Percentiles rank a stretch among this genome's conserved stretches.
phyloP scores from a whole-genome alignment of 2,329 filamentous ascomycete species.

The Penicillium sp. region DNA sequence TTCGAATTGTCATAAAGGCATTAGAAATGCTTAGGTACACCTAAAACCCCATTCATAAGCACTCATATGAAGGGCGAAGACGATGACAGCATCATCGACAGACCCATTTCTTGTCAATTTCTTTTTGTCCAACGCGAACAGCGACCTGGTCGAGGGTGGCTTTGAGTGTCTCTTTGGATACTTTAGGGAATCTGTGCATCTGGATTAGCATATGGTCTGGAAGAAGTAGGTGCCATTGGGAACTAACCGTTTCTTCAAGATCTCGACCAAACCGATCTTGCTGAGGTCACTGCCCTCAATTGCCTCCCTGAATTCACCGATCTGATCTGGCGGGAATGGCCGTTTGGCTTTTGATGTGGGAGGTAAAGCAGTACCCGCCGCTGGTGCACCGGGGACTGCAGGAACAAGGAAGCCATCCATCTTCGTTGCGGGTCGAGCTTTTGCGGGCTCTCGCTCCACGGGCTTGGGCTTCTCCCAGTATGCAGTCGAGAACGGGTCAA shows the following conservation, averaged over 20 bases:
- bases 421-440: conserved; percentile 12
- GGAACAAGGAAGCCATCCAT: conserved; percentile 25
- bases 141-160: conserved; percentile 68
- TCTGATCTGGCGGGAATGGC: conserved; percentile 58
- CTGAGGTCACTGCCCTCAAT: conserved; percentile 70
- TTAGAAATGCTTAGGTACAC: conserved; percentile 4
- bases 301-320: conserved; percentile 67
- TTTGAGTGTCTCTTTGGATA: conserved; percentile 68
- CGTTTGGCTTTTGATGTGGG: conserved; percentile 33
- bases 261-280: conserved; percentile 72
- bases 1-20: conserved; percentile 1
- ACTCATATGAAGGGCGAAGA: not conserved
- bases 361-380: conserved; percentile 14
- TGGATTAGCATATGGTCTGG: conserved; percentile 3
- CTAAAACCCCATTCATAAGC: conserved; percentile 3
- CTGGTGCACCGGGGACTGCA: conserved; percentile 9
- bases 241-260: conserved; percentile 65
- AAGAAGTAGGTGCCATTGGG: not conserved
- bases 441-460: conserved; percentile 23
- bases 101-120: conserved; percentile 65
- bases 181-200: conserved; percentile 60
- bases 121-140: conserved; percentile 60
- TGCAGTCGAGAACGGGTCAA: conserved; percentile 78
- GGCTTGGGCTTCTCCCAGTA: conserved; percentile 65
- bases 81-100: conserved; percentile 38